phyloP scores from a whole-genome alignment of 2,329 filamentous ascomycete genomes.

The Fusarium circinatum region DNA sequence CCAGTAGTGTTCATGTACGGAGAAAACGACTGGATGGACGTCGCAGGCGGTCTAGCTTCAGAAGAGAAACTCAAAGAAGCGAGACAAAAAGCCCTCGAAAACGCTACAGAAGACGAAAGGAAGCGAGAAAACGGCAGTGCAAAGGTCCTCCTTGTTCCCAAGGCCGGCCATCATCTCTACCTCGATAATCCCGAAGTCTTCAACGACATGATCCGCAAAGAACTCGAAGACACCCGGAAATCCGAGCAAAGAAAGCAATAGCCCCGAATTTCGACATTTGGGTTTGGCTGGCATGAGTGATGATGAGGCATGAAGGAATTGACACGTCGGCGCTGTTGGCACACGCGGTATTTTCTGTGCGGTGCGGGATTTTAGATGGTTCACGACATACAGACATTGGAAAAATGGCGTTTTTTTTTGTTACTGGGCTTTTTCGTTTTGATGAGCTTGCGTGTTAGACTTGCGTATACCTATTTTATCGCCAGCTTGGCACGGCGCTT shows the following conservation, averaged over 20 bases:
- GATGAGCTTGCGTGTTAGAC: constrained; percentile 16
- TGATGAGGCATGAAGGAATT: background rate
- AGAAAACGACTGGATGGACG: constrained; percentile 99
- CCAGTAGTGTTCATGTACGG: constrained; percentile 96
- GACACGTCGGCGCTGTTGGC: constrained; percentile 33
- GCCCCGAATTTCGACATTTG: background rate
- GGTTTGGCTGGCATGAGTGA: background rate
- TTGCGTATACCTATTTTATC: constrained; percentile 35
- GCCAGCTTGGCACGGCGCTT: constrained; percentile 5
- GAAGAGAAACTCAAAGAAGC: constrained; percentile 81
- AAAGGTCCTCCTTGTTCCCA: constrained; percentile 80
- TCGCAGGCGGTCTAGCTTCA: constrained; percentile 82
- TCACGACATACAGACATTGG: constrained; percentile 24
- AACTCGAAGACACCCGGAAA: constrained; percentile 62
- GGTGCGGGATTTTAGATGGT: constrained; percentile 22
- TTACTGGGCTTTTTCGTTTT: background rate
- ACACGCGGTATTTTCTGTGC: constrained; percentile 15
- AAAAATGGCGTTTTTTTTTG: constrained; percentile 33
- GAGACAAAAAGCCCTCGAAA: constrained; percentile 66
- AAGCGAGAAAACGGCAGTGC: constrained; percentile 79
- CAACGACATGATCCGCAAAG: constrained; percentile 62
- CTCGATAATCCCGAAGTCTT: constrained; percentile 69
- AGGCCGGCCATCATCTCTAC: constrained; percentile 69
- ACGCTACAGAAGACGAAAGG: constrained; percentile 74
- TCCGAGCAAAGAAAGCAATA: constrained; percentile 44